Evolutionary conservation across 1,139 yeast species (phyloP), one percentile per base, ranked within the genome.

Genomic region (Blastobotrys ciferrii): DNA sequence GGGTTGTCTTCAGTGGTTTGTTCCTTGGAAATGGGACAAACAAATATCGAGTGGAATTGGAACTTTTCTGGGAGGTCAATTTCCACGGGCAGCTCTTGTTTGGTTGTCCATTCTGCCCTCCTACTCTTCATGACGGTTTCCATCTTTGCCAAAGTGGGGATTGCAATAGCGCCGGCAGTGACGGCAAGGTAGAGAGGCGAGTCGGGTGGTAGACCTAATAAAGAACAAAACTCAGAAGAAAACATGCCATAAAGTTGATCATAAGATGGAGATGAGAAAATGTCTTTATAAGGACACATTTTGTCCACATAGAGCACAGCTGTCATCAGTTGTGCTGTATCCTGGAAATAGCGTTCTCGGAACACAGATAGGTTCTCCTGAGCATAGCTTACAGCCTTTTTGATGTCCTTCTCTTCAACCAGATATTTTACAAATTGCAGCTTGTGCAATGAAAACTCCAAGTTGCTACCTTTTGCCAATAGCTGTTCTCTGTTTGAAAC

Each of bases 21-120:
- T 58, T 88, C 96, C 64, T 87, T 86, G 5, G 92, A 78, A 1
- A 89, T 91, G 0, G 97, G 97, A 64, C 97, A 89, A 3, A 88
- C 89, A 65, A 88, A 89, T 2, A 89, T 82, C 0, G 95, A 87
- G 66, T 89, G 97, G 67, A 81, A 86, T 43, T 71, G 72, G 43
- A 79, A 64, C 30, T 67, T 66, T 0, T 66, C 64, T 0, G 87
- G 87, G 25, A 82, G 64, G 28, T 75, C 73, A 35, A 80, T 73
- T 52, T 79, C 85, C 46, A 81, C 78, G 2, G 87, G 86, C 28
- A 82, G 62, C 61, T 82, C 86, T 53, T 76, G 72, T 32, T 68
- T 63, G 0, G 80, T 71, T 1, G 81, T 72, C 84, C 84, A 80
- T 51, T 76, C 82, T 5, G 81, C 73, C 32, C 69, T 68, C n/a